phyloP scores from a whole-genome alignment of 345 rosid genomes.

The Cardamine occulta region DNA sequence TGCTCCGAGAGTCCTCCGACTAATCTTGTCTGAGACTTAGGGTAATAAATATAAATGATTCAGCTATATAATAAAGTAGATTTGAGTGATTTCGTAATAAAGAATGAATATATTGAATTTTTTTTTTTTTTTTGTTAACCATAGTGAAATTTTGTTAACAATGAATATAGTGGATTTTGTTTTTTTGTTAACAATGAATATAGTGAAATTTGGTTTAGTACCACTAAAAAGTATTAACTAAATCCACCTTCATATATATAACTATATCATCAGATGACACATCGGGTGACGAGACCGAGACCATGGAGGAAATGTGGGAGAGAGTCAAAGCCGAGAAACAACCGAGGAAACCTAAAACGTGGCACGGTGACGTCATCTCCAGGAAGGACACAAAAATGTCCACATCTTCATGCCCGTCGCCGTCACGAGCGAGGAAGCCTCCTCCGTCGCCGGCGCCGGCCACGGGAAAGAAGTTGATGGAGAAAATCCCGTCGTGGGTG shows the following conservation, averaged over 20 bases:
- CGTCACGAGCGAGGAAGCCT: background rate
- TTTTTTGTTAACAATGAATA: too few species aligned
- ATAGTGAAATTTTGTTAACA: too few species aligned
- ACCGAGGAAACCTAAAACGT: slow-evolving; percentile 59
- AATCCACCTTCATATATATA: background rate
- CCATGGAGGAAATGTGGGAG: slow-evolving; percentile 43
- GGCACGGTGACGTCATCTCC: slow-evolving; percentile 52
- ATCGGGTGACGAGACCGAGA: slow-evolving; percentile 37
- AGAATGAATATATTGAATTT: too few species aligned
- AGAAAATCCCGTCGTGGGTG: slow-evolving; percentile 52
- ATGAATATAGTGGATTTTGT: too few species aligned
- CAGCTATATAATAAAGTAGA: too few species aligned
- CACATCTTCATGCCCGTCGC: slow-evolving; percentile 14
- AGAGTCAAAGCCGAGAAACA: slow-evolving; percentile 49
- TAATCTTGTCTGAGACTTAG: too few species aligned
- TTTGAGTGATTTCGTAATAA: too few species aligned
- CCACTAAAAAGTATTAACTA: background rate
- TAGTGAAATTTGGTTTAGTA: background rate
- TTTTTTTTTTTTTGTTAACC: too few species aligned
- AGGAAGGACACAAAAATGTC: slow-evolving; percentile 61
- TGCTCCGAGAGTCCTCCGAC: too few species aligned
- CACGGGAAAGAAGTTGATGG: slow-evolving; percentile 56
- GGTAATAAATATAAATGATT: too few species aligned
- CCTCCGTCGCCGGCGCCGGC: background rate
- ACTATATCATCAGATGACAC: slow-evolving; percentile 21